phyloP scores from a whole-genome alignment of 129 eudicot species.

The Saussurea involucrata region DNA sequence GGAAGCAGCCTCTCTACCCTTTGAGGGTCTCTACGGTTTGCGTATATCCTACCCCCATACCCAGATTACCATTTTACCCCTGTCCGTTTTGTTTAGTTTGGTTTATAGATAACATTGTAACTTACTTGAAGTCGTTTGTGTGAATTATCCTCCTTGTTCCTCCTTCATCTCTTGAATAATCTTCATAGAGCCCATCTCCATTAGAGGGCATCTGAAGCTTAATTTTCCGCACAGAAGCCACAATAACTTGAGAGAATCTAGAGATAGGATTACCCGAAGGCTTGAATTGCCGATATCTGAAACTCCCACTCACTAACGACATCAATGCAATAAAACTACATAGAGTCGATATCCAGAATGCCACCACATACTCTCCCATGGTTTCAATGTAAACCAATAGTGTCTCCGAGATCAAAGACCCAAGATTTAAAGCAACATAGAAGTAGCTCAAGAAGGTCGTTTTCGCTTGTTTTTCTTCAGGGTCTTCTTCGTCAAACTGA shows the following conservation, averaged over 20 bases:
- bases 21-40: background rate
- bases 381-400: slow-evolving; percentile 57
- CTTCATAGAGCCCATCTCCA: slow-evolving; percentile 58
- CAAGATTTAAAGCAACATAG: slow-evolving; percentile 56
- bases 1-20: too few relatives aligned
- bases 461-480: slow-evolving; percentile 49
- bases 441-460: slow-evolving; percentile 57
- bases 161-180: slow-evolving; percentile 32
- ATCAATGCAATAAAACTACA: slow-evolving; percentile 48
- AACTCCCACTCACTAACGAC: slow-evolving; percentile 45
- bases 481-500: slow-evolving; percentile 64
- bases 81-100: background rate
- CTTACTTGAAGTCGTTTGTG: slow-evolving; percentile 62
- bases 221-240: slow-evolving; percentile 48
- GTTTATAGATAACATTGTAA: background rate
- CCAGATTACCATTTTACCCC: too few relatives aligned
- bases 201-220: slow-evolving; percentile 38
- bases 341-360: slow-evolving; percentile 56
- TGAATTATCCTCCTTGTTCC: slow-evolving; percentile 52
- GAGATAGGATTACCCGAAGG: slow-evolving; percentile 68
- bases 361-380: slow-evolving; percentile 58
- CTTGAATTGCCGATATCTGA: slow-evolving; percentile 49
- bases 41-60: background rate
- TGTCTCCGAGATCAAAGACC: slow-evolving; percentile 65
- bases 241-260: slow-evolving; percentile 55